Evolutionary conservation across 73 alveolate species (phyloP).

Genomic region (Symbiodinium pilosum): DNA sequence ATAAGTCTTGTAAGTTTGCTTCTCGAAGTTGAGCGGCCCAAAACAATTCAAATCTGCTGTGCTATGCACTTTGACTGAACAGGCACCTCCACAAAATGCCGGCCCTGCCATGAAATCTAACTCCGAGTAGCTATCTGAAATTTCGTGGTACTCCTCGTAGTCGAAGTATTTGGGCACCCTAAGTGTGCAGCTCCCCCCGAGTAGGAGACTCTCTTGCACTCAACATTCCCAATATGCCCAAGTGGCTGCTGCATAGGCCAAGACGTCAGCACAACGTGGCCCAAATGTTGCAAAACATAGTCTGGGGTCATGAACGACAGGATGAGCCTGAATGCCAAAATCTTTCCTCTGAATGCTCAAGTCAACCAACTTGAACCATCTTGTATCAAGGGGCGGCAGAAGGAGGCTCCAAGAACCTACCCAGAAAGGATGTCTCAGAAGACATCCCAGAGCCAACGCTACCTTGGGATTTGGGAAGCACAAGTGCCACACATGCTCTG

Average conservation of each 20-base stretch:
- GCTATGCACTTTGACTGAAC: neutral
- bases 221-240: no score
- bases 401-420: slow-evolving; percentile 58
- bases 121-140: slow-evolving; percentile 49
- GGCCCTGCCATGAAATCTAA: neutral
- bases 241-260: slow-evolving; percentile 79
- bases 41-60: no score
- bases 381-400: slow-evolving; percentile 21
- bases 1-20: no score
- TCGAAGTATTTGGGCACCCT: slow-evolving; percentile 84
- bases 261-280: slow-evolving; percentile 14
- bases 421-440: slow-evolving; percentile 55
- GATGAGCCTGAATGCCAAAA: neutral
- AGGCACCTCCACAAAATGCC: neutral
- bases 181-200: no score
- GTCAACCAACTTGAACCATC: neutral
- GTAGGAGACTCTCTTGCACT: no score
- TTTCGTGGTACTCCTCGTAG: slow-evolving; percentile 87
- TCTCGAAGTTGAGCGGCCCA: no score
- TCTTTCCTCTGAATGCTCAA: neutral
- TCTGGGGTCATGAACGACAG: slow-evolving; percentile 29
- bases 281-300: slow-evolving; percentile 3
- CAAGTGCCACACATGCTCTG: no score
- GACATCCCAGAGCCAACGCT: neutral
- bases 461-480: no score